Percentiles rank a stretch among this genome's conserved stretches.
These are phyloP conservation scores for Pseudonectria foliicola DNA, from an alignment of 2,329 filamentous ascomycete species.

Conservation along the genomic window DNA sequence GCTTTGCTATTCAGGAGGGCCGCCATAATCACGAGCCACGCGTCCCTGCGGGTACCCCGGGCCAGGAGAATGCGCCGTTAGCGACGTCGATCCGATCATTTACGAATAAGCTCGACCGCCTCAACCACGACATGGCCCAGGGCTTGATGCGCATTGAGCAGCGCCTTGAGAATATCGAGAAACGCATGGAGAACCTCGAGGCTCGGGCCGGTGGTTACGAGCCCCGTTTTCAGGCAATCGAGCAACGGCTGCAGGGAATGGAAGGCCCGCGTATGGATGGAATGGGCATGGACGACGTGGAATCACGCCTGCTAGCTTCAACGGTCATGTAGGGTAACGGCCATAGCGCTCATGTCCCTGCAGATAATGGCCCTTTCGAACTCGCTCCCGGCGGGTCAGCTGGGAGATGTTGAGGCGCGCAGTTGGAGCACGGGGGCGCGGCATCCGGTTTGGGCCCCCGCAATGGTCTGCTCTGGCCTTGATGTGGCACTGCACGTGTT, in stretches of 20 bases:
- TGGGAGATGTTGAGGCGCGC: neutral
- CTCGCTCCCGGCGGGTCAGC: conserved; percentile 6
- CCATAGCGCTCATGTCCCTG: conserved; percentile 8
- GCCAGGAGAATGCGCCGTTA: conserved; percentile 51
- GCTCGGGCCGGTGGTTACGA: conserved; percentile 35
- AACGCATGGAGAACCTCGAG: conserved; percentile 49
- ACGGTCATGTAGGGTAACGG: conserved; percentile 33
- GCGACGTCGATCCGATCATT: conserved; percentile 51
- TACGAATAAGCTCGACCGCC: conserved; percentile 52
- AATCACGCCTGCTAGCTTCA: conserved; percentile 36
- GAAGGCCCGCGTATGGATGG: conserved; percentile 36
- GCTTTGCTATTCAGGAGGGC: conserved; percentile 54
- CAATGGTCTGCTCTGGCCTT: neutral
- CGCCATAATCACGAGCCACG: conserved; percentile 57
- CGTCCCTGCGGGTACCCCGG: conserved; percentile 44
- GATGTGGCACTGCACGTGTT: conserved; percentile 1
- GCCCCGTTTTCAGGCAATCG: conserved; percentile 38
- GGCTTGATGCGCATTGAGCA: conserved; percentile 45
- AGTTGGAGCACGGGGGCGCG: conserved; percentile 4
- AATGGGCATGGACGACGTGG: conserved; percentile 39
- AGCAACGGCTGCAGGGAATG: conserved; percentile 34
- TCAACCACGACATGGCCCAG: conserved; percentile 49
- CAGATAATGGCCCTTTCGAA: neutral
- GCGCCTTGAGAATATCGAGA: conserved; percentile 44
- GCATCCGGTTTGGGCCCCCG: neutral